Conservation (phyloP, 495 filamentous ascomycete species). For the Trichoderma orchidacearum region DNA sequence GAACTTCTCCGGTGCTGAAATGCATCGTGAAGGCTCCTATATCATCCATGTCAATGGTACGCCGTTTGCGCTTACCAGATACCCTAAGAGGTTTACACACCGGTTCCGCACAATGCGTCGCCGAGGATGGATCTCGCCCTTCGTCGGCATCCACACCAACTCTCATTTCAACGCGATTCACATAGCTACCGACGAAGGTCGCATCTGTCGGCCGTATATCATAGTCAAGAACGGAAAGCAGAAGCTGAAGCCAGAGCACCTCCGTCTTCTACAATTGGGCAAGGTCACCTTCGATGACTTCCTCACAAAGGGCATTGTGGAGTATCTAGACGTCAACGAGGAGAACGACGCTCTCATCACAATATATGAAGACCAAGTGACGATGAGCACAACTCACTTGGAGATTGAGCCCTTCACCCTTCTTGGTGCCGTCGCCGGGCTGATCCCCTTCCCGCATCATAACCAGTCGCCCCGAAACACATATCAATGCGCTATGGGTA, state of each 20-base stretch:
- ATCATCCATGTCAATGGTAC: conserved; percentile 94
- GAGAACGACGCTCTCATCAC: conserved; percentile 93
- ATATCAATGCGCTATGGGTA: conserved; percentile 99
- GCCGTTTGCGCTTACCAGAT: conserved; percentile 66
- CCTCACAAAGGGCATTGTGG: conserved; percentile 72
- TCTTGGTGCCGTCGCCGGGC: conserved; percentile 88
- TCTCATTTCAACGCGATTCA: conserved; percentile 82
- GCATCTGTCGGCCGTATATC: conserved; percentile 90
- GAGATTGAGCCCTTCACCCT: conserved; percentile 98
- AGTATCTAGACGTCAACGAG: conserved; percentile 96
- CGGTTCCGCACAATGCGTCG: conserved; percentile 74
- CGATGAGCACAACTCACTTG: conserved; percentile 70
- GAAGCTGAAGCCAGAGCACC: conserved; percentile 58
- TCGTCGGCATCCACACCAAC: conserved; percentile 91
- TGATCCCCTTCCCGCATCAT: conserved; percentile 97
- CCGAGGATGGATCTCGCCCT: conserved; percentile 80
- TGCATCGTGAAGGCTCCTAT: conserved; percentile 72
- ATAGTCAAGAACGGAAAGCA: conserved; percentile 79
- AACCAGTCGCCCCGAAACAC: conserved; percentile 99
- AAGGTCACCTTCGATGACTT: conserved; percentile 87
- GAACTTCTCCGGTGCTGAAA: conserved; percentile 59
- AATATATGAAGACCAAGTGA: conserved; percentile 72
- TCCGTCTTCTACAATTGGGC: conserved; percentile 66
- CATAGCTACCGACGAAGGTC: conserved; percentile 90
- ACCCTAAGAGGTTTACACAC: conserved; percentile 71